Percentiles rank a stretch among this genome's conserved stretches.
Evolutionary conservation across 106 monocot genomes (phyloP).

Genomic region (Dioscorea dumetorum): DNA sequence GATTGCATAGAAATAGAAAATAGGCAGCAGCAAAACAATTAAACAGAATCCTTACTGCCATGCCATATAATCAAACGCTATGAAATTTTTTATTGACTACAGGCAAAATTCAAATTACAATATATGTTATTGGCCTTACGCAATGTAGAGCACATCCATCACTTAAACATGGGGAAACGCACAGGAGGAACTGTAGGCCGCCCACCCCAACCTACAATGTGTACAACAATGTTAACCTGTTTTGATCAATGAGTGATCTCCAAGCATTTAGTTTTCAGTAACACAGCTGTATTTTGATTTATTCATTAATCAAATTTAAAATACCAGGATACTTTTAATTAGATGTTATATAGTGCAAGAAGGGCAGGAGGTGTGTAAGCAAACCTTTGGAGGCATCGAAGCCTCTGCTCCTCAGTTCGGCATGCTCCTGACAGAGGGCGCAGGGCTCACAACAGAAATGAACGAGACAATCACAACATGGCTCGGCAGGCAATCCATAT

Average conservation of each 20-base stretch:
- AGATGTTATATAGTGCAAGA: too few relatives aligned
- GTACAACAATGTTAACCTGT: background rate
- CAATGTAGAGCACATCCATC: background rate
- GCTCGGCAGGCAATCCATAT: background rate
- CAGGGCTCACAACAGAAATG: background rate
- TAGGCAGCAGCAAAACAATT: too few relatives aligned
- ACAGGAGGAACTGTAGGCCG: background rate
- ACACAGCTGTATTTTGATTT: too few relatives aligned
- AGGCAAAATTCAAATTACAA: too few relatives aligned
- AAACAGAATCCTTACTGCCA: too few relatives aligned
- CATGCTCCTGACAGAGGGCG: background rate
- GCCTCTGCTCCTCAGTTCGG: background rate
- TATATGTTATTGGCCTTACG: too few relatives aligned
- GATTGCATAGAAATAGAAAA: too few relatives aligned
- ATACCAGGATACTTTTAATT: too few relatives aligned
- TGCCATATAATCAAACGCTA: too few relatives aligned
- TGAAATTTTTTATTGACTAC: too few relatives aligned
- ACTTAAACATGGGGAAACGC: slow-evolving; percentile 1
- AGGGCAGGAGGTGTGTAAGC: background rate
- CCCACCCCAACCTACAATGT: background rate
- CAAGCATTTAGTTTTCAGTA: too few relatives aligned
- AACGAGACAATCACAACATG: background rate
- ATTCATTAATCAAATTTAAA: too few relatives aligned
- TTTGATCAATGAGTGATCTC: background rate
- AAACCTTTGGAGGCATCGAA: background rate